A percentile compares a stretch with the other conserved stretches of the same genome.
Evolutionary conservation across 768 basidiomycete genomes (phyloP).

Genomic region (Tricholoma saponaceum): DNA sequence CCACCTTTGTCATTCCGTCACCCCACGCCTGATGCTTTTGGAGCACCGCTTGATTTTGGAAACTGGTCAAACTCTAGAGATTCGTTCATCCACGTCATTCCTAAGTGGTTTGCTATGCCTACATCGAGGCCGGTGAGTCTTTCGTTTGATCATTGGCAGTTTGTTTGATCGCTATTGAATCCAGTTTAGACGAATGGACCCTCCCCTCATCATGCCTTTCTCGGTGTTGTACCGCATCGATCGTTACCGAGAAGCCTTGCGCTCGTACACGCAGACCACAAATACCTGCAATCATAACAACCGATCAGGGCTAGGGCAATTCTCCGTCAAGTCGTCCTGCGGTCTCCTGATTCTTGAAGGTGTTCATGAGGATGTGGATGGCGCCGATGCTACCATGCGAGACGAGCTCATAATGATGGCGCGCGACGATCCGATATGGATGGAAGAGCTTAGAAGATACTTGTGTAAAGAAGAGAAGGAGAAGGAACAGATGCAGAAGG

Average conservation of each 20-base stretch:
- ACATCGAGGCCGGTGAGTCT: not conserved
- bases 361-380: constrained; percentile 13
- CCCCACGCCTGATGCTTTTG: not conserved
- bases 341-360: constrained; percentile 8
- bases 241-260: constrained; percentile 2
- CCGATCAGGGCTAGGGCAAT: not conserved
- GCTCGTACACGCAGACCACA: not conserved
- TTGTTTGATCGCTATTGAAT: constrained; percentile 5
- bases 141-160: constrained; percentile 4
- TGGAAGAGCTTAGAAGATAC: constrained; percentile 10
- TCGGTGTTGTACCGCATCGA: constrained; percentile 1
- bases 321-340: not conserved
- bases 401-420: constrained; percentile 13
- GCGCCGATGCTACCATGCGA: constrained; percentile 9
- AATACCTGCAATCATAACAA: not conserved
- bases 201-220: constrained; percentile 7
- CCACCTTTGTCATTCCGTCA: constrained; percentile 9
- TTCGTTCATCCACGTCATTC: not conserved
- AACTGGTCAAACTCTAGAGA: not conserved
- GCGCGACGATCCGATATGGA: constrained; percentile 8
- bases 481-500: constrained; percentile 8
- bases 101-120: not conserved
- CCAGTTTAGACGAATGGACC: constrained; percentile 10
- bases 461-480: constrained; percentile 9
- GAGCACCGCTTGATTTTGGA: not conserved